phyloP scores from a whole-genome alignment of 345 rosid species.

The Triadica sebifera region DNA sequence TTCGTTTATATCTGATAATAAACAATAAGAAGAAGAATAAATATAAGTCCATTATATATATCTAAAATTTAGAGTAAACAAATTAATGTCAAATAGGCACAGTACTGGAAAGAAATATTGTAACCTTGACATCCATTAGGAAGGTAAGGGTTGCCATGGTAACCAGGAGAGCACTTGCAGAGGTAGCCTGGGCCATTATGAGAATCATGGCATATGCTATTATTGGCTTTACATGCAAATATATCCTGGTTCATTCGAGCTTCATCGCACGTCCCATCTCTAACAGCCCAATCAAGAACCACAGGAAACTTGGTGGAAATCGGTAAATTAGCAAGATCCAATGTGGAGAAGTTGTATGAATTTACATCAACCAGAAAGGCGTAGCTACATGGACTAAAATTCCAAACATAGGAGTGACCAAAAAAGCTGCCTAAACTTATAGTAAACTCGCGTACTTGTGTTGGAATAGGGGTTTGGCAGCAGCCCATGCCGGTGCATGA shows the following conservation, averaged over 20 bases:
- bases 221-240: neutral
- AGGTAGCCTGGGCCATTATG: constrained; percentile 7
- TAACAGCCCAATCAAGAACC: constrained; percentile 27
- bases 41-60: too few relatives aligned
- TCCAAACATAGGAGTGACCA: neutral
- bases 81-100: neutral
- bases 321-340: neutral
- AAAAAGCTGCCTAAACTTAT: neutral
- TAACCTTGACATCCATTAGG: neutral
- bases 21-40: neutral
- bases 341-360: constrained; percentile 22
- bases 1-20: constrained; percentile 27
- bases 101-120: too few relatives aligned
- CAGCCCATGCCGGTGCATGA: constrained; percentile 21
- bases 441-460: neutral
- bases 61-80: neutral
- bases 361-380: constrained; percentile 23
- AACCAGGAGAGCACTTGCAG: constrained; percentile 10
- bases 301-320: neutral
- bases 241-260: neutral
- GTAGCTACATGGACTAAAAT: constrained; percentile 32
- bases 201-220: neutral
- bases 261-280: constrained; percentile 1
- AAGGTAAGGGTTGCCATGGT: constrained; percentile 4
- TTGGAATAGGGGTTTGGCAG: constrained; percentile 15